Base-by-base conservation (phyloP, 2,329 filamentous ascomycete genomes). In the Fusarium nanum region DNA sequence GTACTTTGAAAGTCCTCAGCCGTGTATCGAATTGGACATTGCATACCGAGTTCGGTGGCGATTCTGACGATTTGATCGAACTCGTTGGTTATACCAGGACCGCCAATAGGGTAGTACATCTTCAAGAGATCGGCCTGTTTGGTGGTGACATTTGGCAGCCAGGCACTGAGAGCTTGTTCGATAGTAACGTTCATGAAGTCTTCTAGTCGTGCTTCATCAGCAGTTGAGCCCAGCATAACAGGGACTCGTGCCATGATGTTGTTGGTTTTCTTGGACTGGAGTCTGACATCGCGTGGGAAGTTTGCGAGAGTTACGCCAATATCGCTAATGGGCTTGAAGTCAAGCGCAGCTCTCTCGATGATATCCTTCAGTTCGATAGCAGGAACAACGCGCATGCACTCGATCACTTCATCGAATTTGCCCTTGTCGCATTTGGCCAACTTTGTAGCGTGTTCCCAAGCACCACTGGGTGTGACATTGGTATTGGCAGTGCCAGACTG, bases 1-100 rank as follows among this genome's bases (percentile, higher is more conserved):
- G 78, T 73, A 0, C 60, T 37, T 0, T 70, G 59, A 12, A 80
- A 81, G 4, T 80, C 80, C 5, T 78, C 70, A 7, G 77, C 72
- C 9, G 78, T 75, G 3, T 70, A 49, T 11, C 60, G 70, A 5
- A 62, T 48, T 0, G 73, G 67, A 7, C 76, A 78, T 14, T 71
- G 70, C 23, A 70, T 73, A 3, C 48, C 30, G 10, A 73, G 37
- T 14, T 78, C 74, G 12, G 71, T 75, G 13, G 56, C 30, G 6
- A 78, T 46, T 6, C 47, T 67, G 8, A 65, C 22, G 5, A 75
- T 14, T 34, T 65, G 70, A 4, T 68, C 64, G 12, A 71, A 75
- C 10, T 72, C 56, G 16, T 66, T 68, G 10, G 28, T 53, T 22
- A 72, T 71, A 2, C 63, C 67, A 0, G 59, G 65, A 10, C 61